Conservation (phyloP, 805 yeast genomes). For the Starmera caribaea region DNA sequence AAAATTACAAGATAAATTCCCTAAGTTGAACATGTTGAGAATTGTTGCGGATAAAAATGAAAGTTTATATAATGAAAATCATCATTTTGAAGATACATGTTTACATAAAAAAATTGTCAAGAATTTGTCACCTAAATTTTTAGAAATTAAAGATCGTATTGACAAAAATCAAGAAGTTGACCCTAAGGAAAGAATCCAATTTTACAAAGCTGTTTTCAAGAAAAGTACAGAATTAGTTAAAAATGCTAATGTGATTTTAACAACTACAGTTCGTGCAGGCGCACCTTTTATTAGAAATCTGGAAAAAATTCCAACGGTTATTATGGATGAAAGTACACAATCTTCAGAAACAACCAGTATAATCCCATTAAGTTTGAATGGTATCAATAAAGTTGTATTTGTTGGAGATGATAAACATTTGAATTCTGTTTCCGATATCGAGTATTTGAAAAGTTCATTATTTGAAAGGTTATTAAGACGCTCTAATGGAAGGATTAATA, state of each 20-base stretch:
- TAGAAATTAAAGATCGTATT: slow-evolving; percentile 33
- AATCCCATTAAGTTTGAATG: slow-evolving; percentile 62
- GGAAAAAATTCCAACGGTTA: slow-evolving; percentile 57
- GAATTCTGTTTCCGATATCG: slow-evolving; percentile 61
- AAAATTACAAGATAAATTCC: slow-evolving; percentile 28
- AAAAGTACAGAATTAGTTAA: slow-evolving; percentile 41
- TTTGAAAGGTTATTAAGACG: slow-evolving; percentile 59
- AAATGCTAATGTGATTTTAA: slow-evolving; percentile 60
- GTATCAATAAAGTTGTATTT: slow-evolving; percentile 55
- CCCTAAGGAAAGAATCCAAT: slow-evolving; percentile 40
- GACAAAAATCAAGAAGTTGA: slow-evolving; percentile 33
- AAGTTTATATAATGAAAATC: slow-evolving; percentile 44
- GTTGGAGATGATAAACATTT: slow-evolving; percentile 74
- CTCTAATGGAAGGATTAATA: slow-evolving; percentile 47
- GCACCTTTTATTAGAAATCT: slow-evolving; percentile 51
- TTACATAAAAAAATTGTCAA: slow-evolving; percentile 50
- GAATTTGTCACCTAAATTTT: slow-evolving; percentile 35
- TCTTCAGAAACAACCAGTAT: slow-evolving; percentile 65
- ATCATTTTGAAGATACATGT: slow-evolving; percentile 49
- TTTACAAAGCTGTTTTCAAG: slow-evolving; percentile 32
- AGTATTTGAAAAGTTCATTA: slow-evolving; percentile 53
- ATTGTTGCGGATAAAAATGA: slow-evolving; percentile 53
- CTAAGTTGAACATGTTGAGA: slow-evolving; percentile 35
- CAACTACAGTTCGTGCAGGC: slow-evolving; percentile 67
- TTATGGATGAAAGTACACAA: slow-evolving; percentile 74